A percentile compares a stretch with the other conserved stretches of the same genome.
phyloP scores from a whole-genome alignment of 1,284 basidiomycete species.

The Cutaneotrichosporon dermatis region DNA sequence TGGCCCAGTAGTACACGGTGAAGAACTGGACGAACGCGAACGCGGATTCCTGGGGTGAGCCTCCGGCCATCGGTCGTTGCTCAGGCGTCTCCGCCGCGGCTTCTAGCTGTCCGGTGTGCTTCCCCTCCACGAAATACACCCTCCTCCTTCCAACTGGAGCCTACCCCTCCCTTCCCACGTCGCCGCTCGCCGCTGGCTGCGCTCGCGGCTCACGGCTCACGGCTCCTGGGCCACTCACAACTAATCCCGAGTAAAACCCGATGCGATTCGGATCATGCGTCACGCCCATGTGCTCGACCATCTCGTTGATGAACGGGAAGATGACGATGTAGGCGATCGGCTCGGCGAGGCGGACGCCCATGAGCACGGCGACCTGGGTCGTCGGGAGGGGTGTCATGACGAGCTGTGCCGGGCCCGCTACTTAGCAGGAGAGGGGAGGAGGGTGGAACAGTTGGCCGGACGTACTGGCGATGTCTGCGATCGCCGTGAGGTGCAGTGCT shows the following conservation, averaged over 20 bases:
- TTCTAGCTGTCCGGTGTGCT: too few relatives aligned
- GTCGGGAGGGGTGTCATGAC: slow-evolving; percentile 29
- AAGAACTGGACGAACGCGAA: slow-evolving; percentile 47
- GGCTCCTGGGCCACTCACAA: slow-evolving; percentile 26
- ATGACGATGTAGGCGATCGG: slow-evolving; percentile 47
- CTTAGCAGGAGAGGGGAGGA: too few relatives aligned
- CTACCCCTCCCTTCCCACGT: too few relatives aligned
- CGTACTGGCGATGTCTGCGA: too few relatives aligned
- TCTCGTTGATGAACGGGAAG: slow-evolving; percentile 53
- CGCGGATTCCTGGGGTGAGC: slow-evolving; percentile 11
- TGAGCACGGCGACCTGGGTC: slow-evolving; percentile 35
- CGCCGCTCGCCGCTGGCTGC: too few relatives aligned
- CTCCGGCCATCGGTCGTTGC: too few relatives aligned
- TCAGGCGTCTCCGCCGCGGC: too few relatives aligned
- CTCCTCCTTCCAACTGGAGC: too few relatives aligned
- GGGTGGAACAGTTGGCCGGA: too few relatives aligned
- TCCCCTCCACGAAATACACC: too few relatives aligned
- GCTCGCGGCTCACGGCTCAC: too few relatives aligned
- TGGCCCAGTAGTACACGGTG: slow-evolving; percentile 48
- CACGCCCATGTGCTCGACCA: slow-evolving; percentile 48
- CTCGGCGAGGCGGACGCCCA: slow-evolving; percentile 40
- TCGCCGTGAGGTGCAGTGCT: too few relatives aligned
- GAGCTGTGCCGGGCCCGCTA: neutral
- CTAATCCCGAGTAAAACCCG: slow-evolving; percentile 47
- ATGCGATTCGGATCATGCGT: slow-evolving; percentile 46